These are phyloP conservation scores for Porogramme epimiltina DNA, from an alignment of 1,284 basidiomycete species.

Conservation along the genomic window DNA sequence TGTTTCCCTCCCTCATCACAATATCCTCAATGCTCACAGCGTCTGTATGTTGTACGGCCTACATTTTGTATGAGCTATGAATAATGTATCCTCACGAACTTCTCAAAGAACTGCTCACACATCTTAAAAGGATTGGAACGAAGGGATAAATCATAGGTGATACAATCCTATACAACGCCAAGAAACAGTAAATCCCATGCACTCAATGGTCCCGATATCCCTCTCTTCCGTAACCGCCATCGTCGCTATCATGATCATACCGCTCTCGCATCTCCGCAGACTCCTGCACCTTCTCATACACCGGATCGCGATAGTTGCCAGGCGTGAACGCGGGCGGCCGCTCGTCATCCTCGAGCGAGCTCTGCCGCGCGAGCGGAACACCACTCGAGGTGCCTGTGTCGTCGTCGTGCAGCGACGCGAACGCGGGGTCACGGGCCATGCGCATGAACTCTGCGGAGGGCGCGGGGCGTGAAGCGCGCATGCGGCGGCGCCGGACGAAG, in stretches of 20 bases:
- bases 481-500: constrained; percentile 10
- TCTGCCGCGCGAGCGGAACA: constrained; percentile 14
- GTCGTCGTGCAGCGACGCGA: background rate
- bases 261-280: constrained; percentile 23
- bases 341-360: constrained; percentile 21
- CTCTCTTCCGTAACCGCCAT: background rate
- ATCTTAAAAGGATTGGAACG: no score
- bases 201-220: background rate
- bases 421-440: constrained; percentile 2
- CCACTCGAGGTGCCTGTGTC: background rate
- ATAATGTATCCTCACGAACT: no score
- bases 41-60: no score
- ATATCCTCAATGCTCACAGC: no score
- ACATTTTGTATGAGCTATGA: no score
- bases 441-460: constrained; percentile 30
- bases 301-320: constrained; percentile 25
- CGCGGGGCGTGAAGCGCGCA: constrained; percentile 9
- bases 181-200: no score
- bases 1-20: no score
- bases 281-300: constrained; percentile 29
- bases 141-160: no score
- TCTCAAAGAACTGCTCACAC: no score
- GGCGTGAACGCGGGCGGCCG: constrained; percentile 29
- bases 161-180: no score
- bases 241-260: constrained; percentile 5